Conservation (phyloP, 257 asterid species). For the Capsicum pubescens region DNA sequence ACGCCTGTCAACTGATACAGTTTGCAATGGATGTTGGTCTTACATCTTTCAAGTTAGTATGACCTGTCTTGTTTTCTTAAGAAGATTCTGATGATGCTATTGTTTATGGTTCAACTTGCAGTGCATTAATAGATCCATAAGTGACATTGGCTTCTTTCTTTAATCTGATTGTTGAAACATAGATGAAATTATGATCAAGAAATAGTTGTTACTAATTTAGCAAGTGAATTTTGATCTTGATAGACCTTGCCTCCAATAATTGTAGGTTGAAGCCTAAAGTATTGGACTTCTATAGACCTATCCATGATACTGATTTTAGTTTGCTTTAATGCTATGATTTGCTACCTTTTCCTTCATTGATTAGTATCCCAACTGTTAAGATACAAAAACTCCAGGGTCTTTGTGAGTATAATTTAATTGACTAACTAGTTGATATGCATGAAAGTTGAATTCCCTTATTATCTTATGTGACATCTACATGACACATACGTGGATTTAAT, state of each 20-base stretch:
- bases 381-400: not conserved
- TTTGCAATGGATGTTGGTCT: not conserved
- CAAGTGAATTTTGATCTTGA: not conserved
- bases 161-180: not conserved
- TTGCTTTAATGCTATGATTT: not conserved
- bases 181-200: not conserved
- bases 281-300: slow-evolving; percentile 1
- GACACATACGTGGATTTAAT: no score
- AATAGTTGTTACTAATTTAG: not conserved
- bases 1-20: not conserved
- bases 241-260: slow-evolving; percentile 7
- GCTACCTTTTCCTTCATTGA: not conserved
- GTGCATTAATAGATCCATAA: slow-evolving; percentile 36
- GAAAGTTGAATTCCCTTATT: not conserved
- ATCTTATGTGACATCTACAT: no score
- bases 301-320: not conserved
- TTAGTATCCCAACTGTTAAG: not conserved
- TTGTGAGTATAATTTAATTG: not conserved
- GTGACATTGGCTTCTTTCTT: slow-evolving; percentile 33
- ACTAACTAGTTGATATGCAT: not conserved
- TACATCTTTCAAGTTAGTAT: not conserved
- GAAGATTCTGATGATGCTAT: not conserved
- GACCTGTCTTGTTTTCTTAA: not conserved
- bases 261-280: not conserved
- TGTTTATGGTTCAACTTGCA: slow-evolving; percentile 20